These are phyloP conservation scores for Avena atlantica DNA, from an alignment of 176 grass and related monocot species.

Conservation along the genomic window DNA sequence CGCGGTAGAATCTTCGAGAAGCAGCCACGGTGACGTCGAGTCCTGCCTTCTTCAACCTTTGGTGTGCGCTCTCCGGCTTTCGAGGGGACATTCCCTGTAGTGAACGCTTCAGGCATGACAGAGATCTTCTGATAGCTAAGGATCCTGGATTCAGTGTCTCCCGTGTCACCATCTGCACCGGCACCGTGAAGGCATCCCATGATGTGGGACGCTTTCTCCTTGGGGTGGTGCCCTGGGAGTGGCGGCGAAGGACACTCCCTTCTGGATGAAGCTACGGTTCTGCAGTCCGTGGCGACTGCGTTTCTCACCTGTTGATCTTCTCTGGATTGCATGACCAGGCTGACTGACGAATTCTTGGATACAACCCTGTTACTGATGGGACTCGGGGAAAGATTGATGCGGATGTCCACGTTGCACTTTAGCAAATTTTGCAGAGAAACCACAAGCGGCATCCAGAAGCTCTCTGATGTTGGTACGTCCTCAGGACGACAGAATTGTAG, in stretches of 20 bases:
- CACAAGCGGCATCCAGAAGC: slow-evolving; percentile 65
- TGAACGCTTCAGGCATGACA: slow-evolving; percentile 43
- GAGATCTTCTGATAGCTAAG: slow-evolving; percentile 60
- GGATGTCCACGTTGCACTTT: slow-evolving; percentile 74
- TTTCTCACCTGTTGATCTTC: slow-evolving; percentile 40
- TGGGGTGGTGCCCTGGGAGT: background rate
- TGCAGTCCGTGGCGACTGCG: slow-evolving; percentile 24
- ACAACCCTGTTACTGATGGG: slow-evolving; percentile 2
- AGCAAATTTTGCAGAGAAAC: slow-evolving; percentile 77
- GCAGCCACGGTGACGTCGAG: slow-evolving; percentile 13
- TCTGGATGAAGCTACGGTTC: slow-evolving; percentile 47
- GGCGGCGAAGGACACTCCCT: slow-evolving; percentile 44
- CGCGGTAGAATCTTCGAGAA: slow-evolving; percentile 16
- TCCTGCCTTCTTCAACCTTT: slow-evolving; percentile 19
- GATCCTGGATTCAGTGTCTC: slow-evolving; percentile 38
- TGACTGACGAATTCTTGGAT: slow-evolving; percentile 51
- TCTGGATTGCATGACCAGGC: slow-evolving; percentile 58
- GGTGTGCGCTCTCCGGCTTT: slow-evolving; percentile 5
- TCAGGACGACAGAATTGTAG: slow-evolving; percentile 68
- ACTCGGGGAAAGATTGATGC: slow-evolving; percentile 59
- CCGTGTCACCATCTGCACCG: background rate
- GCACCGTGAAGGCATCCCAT: slow-evolving; percentile 46
- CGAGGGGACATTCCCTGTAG: slow-evolving; percentile 24
- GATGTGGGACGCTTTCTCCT: slow-evolving; percentile 42
- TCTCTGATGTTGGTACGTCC: slow-evolving; percentile 56